Evolutionary conservation across 1,284 basidiomycete genomes (phyloP).

Genomic region (Agroathelia rolfsii): DNA sequence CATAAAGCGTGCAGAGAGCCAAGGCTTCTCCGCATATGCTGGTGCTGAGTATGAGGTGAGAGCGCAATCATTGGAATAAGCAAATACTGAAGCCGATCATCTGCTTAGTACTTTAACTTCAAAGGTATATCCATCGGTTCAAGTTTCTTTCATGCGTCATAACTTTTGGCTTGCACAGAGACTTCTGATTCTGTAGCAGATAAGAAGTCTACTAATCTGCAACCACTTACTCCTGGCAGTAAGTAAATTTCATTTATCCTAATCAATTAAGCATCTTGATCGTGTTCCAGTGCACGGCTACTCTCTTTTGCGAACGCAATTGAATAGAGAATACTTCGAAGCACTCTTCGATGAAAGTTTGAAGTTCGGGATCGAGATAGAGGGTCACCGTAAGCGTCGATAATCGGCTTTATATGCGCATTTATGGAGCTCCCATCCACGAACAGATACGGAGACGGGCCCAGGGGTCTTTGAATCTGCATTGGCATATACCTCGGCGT

Average conservation of each 20-base stretch:
- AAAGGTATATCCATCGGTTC: constrained; percentile 48
- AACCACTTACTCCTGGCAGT: constrained; percentile 88
- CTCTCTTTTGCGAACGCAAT: constrained; percentile 77
- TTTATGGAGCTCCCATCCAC: constrained; percentile 5
- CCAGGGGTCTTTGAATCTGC: constrained; percentile 93
- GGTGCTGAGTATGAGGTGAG: constrained; percentile 88
- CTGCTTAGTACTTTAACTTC: constrained; percentile 97
- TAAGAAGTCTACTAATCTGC: constrained; percentile 71
- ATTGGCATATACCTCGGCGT: constrained; percentile 77
- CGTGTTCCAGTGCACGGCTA: constrained; percentile 76
- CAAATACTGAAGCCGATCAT: too few species aligned
- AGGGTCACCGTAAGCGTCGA: constrained; percentile 73
- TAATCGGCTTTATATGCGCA: constrained; percentile 2
- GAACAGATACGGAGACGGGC: constrained; percentile 87
- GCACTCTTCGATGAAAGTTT: constrained; percentile 75
- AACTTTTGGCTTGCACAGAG: constrained; percentile 38
- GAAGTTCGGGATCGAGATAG: constrained; percentile 76
- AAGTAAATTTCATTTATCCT: constrained; percentile 27
- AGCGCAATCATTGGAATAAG: too few species aligned
- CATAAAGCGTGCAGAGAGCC: constrained; percentile 35
- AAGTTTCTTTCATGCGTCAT: neutral
- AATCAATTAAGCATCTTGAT: too few species aligned
- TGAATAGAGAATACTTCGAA: constrained; percentile 87
- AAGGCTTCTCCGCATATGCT: constrained; percentile 57
- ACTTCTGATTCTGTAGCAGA: constrained; percentile 65